Percentiles rank a stretch among this genome's conserved stretches.
These are phyloP conservation scores for Ampelocalamus luodianensis DNA, from an alignment of 176 grass and related monocot genomes.

Conservation along the genomic window DNA sequence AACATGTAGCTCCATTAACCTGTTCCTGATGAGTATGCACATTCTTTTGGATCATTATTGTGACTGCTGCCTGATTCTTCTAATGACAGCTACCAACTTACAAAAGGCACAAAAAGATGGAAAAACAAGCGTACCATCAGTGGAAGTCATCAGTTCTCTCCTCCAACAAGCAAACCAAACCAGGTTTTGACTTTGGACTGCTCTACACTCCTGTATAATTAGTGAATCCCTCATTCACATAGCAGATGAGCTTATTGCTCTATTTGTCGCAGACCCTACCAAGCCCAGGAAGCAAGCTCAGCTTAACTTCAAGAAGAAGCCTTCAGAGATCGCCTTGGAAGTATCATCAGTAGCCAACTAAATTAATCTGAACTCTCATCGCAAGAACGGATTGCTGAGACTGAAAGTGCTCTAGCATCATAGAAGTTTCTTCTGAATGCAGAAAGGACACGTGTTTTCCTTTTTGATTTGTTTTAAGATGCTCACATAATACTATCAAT, in stretches of 20 bases:
- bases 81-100: constrained; percentile 71
- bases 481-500: constrained; percentile 1
- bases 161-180: constrained; percentile 66
- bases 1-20: background rate
- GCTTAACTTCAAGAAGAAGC: constrained; percentile 73
- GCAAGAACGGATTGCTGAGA: background rate
- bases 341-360: constrained; percentile 40
- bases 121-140: constrained; percentile 71
- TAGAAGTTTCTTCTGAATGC: constrained; percentile 14
- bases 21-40: background rate
- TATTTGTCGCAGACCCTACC: constrained; percentile 39
- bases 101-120: constrained; percentile 89
- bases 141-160: constrained; percentile 88
- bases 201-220: background rate
- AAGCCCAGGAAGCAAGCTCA: constrained; percentile 74
- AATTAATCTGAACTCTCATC: background rate
- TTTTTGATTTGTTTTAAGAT: background rate
- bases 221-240: background rate
- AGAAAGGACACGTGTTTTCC: background rate
- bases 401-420: background rate
- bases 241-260: background rate
- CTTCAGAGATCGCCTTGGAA: constrained; percentile 44
- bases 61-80: constrained; percentile 11
- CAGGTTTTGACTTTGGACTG: constrained; percentile 52
- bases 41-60: background rate